Evolutionary conservation across 768 basidiomycete genomes (phyloP).

Genomic region (Boletus barrowsii): DNA sequence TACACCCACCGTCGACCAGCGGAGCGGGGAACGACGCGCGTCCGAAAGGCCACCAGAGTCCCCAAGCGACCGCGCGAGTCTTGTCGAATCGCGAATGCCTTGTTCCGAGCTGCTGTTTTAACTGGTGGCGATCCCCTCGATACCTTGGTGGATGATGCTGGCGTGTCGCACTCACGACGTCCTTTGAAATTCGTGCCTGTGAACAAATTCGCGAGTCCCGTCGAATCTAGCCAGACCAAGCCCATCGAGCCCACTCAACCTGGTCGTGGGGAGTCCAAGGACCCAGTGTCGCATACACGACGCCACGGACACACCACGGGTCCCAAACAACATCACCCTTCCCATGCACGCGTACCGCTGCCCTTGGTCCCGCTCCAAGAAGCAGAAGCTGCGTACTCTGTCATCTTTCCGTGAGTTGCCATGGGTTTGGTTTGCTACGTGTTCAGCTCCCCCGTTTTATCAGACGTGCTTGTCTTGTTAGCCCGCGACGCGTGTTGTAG

Average conservation of each 20-base stretch:
- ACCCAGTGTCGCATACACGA: not conserved
- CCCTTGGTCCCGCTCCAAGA: constrained; percentile 24
- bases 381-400: constrained; percentile 27
- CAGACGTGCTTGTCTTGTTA: constrained; percentile 1
- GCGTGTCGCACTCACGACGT: constrained; percentile 15
- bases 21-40: not conserved
- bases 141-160: constrained; percentile 7
- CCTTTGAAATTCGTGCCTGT: constrained; percentile 29
- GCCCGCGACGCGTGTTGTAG: constrained; percentile 1
- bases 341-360: constrained; percentile 16
- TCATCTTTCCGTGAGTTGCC: constrained; percentile 25
- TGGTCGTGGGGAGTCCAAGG: not conserved
- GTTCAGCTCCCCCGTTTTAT: not conserved
- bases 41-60: not conserved
- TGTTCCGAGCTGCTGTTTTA: constrained; percentile 28
- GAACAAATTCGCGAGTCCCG: constrained; percentile 16
- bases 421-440: not conserved
- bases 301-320: not conserved
- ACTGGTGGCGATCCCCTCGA: constrained; percentile 25
- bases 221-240: not conserved
- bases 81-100: constrained; percentile 8
- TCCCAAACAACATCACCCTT: constrained; percentile 1
- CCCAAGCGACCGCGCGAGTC: not conserved
- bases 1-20: constrained; percentile 10
- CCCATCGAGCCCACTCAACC: not conserved